Conservation (phyloP, 2,329 filamentous ascomycete species). For the Calonectria montana region DNA sequence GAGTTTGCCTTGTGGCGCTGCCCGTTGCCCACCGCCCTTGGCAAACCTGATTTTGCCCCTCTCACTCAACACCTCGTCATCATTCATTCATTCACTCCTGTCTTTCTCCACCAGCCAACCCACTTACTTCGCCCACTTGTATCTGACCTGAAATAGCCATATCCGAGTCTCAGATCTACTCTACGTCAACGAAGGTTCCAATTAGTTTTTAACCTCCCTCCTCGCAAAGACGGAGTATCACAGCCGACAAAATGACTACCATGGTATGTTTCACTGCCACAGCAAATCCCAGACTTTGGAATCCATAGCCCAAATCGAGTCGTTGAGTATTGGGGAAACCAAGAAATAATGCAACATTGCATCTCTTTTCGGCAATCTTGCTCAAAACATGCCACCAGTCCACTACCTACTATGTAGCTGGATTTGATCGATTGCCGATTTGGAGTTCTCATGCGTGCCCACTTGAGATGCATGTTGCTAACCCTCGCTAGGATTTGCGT, state of each 20-base stretch:
- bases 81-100: constrained; percentile 20
- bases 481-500: constrained; percentile 81
- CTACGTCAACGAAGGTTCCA: constrained; percentile 11
- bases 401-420: background rate
- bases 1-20: constrained; percentile 44
- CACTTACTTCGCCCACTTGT: background rate
- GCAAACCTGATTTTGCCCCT: constrained; percentile 42
- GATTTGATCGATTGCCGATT: background rate
- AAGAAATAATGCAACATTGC: background rate
- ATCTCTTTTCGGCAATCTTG: background rate
- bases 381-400: background rate
- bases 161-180: constrained; percentile 35
- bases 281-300: background rate
- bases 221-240: constrained; percentile 35
- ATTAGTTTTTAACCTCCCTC: constrained; percentile 29
- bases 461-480: background rate
- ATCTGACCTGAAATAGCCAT: constrained; percentile 37
- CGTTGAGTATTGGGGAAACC: background rate
- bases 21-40: constrained; percentile 36
- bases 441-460: background rate
- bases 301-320: background rate
- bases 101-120: constrained; percentile 20
- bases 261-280: constrained; percentile 55
- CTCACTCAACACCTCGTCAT: constrained; percentile 30
- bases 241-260: constrained; percentile 58